Evolutionary conservation across 192 early-diverging fungal genomes (phyloP), one percentile per base, ranked within the genome.

Genomic region (Dimargaris xerosporica): DNA sequence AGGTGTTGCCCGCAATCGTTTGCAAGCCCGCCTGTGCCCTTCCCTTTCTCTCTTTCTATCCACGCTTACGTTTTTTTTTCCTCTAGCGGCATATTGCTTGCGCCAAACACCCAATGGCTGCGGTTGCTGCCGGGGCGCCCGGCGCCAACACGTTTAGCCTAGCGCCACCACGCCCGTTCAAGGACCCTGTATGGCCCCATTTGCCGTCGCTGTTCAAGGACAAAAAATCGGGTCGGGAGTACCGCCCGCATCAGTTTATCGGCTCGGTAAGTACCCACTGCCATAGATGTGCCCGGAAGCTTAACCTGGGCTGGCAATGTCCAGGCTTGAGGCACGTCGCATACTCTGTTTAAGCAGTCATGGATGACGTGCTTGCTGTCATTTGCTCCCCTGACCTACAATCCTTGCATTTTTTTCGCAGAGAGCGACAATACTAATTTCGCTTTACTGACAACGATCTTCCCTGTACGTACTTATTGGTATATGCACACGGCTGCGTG

Each of bases 121-220:
- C 56, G 15, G 41, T 59, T 41, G 29, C 31, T 19, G 34, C 56
- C 17, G 34, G 34, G 19, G 41, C 41, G 17, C 30, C 56, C 26
- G 41, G 41, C 29, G 31, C 41, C 2, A 59, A 59, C 4, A 59
- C 41, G 31, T 59, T 59, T 23, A 34, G 41, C 19, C 17, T 42
- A 16, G 56, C 56, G 31, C 34, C 56, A 1, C 56, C 30, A 19
- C 56, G 56, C 5, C 56, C 56, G 16, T 59, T 42, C 56, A 59
- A 59, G 29, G 56, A 59, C 56, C 16, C 56, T 34, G 41, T 42
- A 15, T 59, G 56, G 56, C 56, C 56, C 56, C 56, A 59, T 59
- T 29, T 59, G 11, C 56, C 56, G 16, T 42, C 56, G 1, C 19
- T 59, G 6, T 59, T 59, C 31, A 30, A 41, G 34, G 56, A 59